These are phyloP conservation scores for Phialocephala sp. DNA, from an alignment of 2,329 filamentous ascomycete species.

Conservation along the genomic window DNA sequence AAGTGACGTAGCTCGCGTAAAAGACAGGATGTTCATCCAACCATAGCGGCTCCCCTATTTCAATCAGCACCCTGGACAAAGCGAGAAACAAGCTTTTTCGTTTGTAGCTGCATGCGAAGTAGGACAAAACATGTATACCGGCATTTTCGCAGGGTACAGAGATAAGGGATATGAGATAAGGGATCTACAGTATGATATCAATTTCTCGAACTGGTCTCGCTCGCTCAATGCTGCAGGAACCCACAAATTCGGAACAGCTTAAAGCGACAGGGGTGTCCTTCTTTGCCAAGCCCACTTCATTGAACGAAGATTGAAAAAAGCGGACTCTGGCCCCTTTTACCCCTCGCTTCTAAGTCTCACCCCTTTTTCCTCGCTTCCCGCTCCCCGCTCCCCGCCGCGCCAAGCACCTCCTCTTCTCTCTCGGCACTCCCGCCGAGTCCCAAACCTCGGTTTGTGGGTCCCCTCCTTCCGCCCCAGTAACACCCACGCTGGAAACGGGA, in stretches of 20 bases:
- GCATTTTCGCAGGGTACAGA: neutral
- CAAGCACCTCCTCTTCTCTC: neutral
- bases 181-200: neutral
- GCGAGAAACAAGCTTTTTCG: conserved; percentile 6
- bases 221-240: neutral
- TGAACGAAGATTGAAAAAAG: neutral
- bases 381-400: conserved; percentile 9
- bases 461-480: neutral
- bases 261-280: no score
- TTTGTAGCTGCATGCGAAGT: conserved; percentile 1
- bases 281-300: no score
- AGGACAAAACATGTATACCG: neutral
- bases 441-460: neutral
- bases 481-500: neutral
- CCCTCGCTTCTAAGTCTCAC: neutral
- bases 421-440: neutral
- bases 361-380: neutral
- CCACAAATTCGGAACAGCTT: neutral
- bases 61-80: neutral
- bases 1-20: conserved; percentile 8
- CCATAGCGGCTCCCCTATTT: neutral
- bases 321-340: neutral
- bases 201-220: neutral
- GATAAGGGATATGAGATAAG: neutral
- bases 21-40: neutral